Evolutionary conservation across 148 eudicot genomes (phyloP), one percentile per base, ranked within the genome.

Genomic region (Spergularia marina): DNA sequence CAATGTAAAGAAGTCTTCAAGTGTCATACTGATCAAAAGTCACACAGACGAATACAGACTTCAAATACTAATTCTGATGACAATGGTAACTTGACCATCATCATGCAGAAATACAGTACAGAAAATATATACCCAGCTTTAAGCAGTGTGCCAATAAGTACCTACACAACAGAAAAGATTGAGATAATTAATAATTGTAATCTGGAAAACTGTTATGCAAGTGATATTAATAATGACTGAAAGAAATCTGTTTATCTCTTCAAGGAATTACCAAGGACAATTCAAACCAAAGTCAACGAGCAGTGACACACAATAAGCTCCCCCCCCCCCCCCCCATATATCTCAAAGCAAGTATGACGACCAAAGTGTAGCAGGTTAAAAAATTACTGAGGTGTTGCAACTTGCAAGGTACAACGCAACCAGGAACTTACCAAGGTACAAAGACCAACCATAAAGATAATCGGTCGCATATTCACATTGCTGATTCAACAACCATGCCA

Each of bases 1-100:
- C 77, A 84, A 82, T 74, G 93, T 90, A 87, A 91, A 89, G 80
- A 91, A 94, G 75, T 90, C 90, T 77, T 90, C 91, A 13, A 91
- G 90, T 70, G 97, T 75, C 98, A 94, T 94, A 78, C 61, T 86
- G 77, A 73, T 84, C 83, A 83, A 60, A 77, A 66, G 75, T 73
- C 81, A 86, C 79, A 83, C 76, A 82, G 73, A 75, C 56, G 40
- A 74, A 53, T 56, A 72, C 75, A 34, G 74, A 36, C 41, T 81
- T 51, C 70, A 78, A 63, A 60, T 52, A 21, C 44, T 72, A 70
- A 49, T 63, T 59, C 61, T 36, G 77, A 70, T 73, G 74, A 44
- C 23, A 20, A 30, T 63, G 10, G 12, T 34, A 77, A 10, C 16
- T 70, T 75, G 49, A 70, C 75, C 73, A 72, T 78, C 84, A 70